These are phyloP conservation scores for Xylariales sp. DNA, from an alignment of 2,329 filamentous ascomycete genomes.

Conservation along the genomic window DNA sequence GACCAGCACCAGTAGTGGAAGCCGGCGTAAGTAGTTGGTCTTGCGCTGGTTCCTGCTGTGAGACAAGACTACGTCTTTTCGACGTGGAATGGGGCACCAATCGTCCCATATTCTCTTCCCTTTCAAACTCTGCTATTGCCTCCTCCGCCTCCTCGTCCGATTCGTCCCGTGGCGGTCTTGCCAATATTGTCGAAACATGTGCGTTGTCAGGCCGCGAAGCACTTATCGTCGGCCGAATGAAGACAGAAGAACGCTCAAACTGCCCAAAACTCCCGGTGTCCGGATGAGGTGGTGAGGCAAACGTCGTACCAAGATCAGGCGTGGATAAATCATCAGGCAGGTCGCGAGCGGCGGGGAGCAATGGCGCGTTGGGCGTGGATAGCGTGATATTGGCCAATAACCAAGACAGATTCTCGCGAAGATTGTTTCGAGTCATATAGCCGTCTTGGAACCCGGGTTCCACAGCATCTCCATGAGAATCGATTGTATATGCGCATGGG, in stretches of 20 bases:
- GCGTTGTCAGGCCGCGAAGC: conserved; percentile 13
- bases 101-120: conserved; percentile 40
- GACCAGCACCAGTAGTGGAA: conserved; percentile 27
- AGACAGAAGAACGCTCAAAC: background rate
- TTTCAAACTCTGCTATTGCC: conserved; percentile 19
- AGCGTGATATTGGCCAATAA: conserved; percentile 44
- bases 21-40: conserved; percentile 39
- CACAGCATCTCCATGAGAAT: conserved; percentile 26
- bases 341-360: conserved; percentile 29
- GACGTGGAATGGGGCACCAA: conserved; percentile 38
- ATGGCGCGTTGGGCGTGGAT: conserved; percentile 34
- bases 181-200: conserved; percentile 18
- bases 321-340: conserved; percentile 18
- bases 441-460: conserved; percentile 33
- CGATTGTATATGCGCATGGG: conserved; percentile 7
- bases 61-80: conserved; percentile 40
- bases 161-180: conserved; percentile 15
- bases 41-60: conserved; percentile 36
- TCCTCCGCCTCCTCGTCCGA: conserved; percentile 13
- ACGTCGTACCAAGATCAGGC: conserved; percentile 15
- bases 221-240: conserved; percentile 12
- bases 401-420: conserved; percentile 54
- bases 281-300: conserved; percentile 5
- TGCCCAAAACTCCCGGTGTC: background rate
- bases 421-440: conserved; percentile 61